Evolutionary conservation across 2,329 filamentous ascomycete species (phyloP).

Genomic region (Penicillium fuscoglaucum): DNA sequence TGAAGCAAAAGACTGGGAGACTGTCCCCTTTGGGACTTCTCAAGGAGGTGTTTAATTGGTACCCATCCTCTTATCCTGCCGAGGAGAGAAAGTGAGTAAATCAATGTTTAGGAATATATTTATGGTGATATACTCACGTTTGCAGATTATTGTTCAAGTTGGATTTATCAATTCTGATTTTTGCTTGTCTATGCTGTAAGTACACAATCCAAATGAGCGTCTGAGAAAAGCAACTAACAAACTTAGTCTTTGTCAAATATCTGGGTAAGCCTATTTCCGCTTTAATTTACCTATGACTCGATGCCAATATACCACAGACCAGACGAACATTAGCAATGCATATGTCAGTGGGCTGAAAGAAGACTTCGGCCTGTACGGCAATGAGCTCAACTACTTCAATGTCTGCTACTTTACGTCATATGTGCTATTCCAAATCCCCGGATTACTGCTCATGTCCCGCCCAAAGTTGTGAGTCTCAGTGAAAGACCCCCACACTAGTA

Average conservation of each 20-base stretch:
- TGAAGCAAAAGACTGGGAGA: constrained; percentile 6
- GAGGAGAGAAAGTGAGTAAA: constrained; percentile 32
- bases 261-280: constrained; percentile 19
- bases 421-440: constrained; percentile 35
- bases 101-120: background rate
- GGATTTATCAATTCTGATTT: constrained; percentile 34
- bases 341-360: constrained; percentile 38
- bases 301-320: constrained; percentile 20
- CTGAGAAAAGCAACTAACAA: constrained; percentile 1
- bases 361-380: constrained; percentile 33
- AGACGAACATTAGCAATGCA: constrained; percentile 38
- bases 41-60: constrained; percentile 38
- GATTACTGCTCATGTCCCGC: constrained; percentile 32
- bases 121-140: background rate
- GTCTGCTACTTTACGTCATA: constrained; percentile 35
- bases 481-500: background rate
- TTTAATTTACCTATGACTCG: background rate
- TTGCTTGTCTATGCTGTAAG: constrained; percentile 36
- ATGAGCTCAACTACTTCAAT: constrained; percentile 36
- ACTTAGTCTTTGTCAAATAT: constrained; percentile 30
- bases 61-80: constrained; percentile 31
- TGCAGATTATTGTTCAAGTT: constrained; percentile 33
- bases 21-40: constrained; percentile 21
- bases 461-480: constrained; percentile 26
- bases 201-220: background rate